Evolutionary conservation across 1,139 yeast genomes (phyloP), one percentile per base, ranked within the genome.

Genomic region (Arxiozyma bovina): DNA sequence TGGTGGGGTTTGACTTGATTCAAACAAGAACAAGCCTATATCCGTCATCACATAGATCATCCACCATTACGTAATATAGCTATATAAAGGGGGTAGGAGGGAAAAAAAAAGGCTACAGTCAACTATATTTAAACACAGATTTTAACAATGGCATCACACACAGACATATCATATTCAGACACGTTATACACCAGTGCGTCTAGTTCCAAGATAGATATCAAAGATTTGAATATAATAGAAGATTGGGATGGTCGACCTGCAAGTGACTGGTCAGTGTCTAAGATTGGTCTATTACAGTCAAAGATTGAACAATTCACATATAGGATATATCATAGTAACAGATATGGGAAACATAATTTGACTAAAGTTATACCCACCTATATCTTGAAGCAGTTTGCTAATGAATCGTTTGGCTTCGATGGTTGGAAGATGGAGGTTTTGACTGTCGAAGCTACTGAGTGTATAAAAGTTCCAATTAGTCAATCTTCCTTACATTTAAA

Each of bases 351-450:
- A 56, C 66, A 60, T 50, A 58, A 62, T 51, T 40, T 67, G 21
- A 57, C 66, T n/a, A 61, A 58, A 47, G 55, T 67, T 53, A 65
- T 68, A 51, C 70, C 71, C 5, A 59, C 62, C 4, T 61, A 64
- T 49, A 54, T 58, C n/a, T 57, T 69, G n/a, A 60, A 66, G 15
- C 61, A 63, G 45, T 64, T 58, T 54, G 69, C 69, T 4, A 68
- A 68, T 48, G 69, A 66, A 50, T 52, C 62, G 3, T 68, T 69
- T 56, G 71, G 71, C 1, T 66, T 56, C 53, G 67, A 67, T 50
- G 73, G 73, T 1, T 69, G 70, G 70, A 55, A 54, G 42, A 60
- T 63, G 54, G 70, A 66, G 42, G 60, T 69, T 8, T 18, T 62
- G 17, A 58, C 61, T 25, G 52, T 66, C 6, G 62, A 63, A 34